Evolutionary conservation across 2,329 filamentous ascomycete genomes (phyloP), one percentile per base, ranked within the genome.

Genomic region (Xylariaceae sp.): DNA sequence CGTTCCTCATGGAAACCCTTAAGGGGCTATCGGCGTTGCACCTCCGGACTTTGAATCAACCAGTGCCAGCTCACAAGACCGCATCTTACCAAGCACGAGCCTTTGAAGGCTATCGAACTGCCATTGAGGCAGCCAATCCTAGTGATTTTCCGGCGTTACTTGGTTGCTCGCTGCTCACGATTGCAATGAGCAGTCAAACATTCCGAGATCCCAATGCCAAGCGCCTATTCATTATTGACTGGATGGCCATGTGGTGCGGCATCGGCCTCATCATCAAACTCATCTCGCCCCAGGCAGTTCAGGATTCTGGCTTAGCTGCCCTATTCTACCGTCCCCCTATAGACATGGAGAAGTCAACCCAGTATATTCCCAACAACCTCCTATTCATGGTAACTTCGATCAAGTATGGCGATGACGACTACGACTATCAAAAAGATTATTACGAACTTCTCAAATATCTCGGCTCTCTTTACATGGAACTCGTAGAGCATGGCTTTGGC

Each of bases 231-330:
- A 77, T 85, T 26, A 67, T 84, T 40, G 78, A 84, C 65, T 86
- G 83, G 82, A 80, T 85, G 70, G 64, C 78, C 3, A 74, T 85
- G 11, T 86, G 82, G 82, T 74, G 77, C 8, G 82, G 82, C 8
- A 84, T 80, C 23, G 75, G 79, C 26, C 67, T 81, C 14, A 80
- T 85, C 26, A 71, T 83, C 34, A 70, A 78, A 0, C 58, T 79
- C 11, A 73, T 76, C 34, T 63, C 67, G 1, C 68, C 70, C 0
- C 58, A 67, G 7, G 63, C 57, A 1, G 62, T 77, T 2, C 63
- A 71, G 44, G 68, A 75, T 2, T 77, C 79, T 0, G 82, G 81
- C 14, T 65, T 85, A 52, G 72, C 74, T 1, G 65, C 71, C 4
- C 71, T 85, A 9, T 82, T 85, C 62, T 76, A 75, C 55, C 75